Conservation (phyloP, 2,329 filamentous ascomycete genomes). For the Malbranchea cinnamomea region DNA sequence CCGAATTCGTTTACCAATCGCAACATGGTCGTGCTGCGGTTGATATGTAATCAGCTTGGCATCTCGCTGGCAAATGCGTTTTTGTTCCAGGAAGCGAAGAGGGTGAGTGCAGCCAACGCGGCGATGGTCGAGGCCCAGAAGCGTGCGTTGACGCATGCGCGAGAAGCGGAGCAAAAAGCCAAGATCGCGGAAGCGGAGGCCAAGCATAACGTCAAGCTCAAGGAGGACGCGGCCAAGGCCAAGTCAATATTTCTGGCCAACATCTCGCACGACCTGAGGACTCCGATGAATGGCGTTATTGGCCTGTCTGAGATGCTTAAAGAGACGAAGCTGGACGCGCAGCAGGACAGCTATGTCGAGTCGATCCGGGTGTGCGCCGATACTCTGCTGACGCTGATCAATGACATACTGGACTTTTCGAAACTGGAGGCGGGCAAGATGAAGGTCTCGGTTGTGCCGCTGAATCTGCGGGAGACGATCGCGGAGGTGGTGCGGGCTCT, state of each 20-base stretch:
- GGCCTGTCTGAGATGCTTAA: slow-evolving; percentile 54
- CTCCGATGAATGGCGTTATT: slow-evolving; percentile 85
- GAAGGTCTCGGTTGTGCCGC: slow-evolving; percentile 72
- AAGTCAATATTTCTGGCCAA: slow-evolving; percentile 98
- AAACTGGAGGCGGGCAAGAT: slow-evolving; percentile 78
- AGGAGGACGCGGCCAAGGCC: slow-evolving; percentile 51
- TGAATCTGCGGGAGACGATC: slow-evolving; percentile 56
- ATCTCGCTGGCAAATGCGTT: slow-evolving; percentile 51
- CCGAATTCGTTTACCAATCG: slow-evolving; percentile 51
- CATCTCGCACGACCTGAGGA: slow-evolving; percentile 77
- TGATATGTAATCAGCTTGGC: slow-evolving; percentile 49
- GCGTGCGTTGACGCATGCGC: slow-evolving; percentile 44
- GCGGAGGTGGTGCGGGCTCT: slow-evolving; percentile 49
- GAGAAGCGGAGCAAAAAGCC: slow-evolving; percentile 48
- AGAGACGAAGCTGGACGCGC: slow-evolving; percentile 38
- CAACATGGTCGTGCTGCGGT: slow-evolving; percentile 34
- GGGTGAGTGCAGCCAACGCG: slow-evolving; percentile 39
- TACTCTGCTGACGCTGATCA: slow-evolving; percentile 72
- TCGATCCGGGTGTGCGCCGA: slow-evolving; percentile 53
- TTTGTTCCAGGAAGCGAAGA: slow-evolving; percentile 40
- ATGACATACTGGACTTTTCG: slow-evolving; percentile 81
- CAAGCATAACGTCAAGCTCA: slow-evolving; percentile 49
- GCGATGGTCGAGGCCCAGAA: slow-evolving; percentile 54
- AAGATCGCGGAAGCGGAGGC: slow-evolving; percentile 50
- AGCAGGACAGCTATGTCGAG: slow-evolving; percentile 48